Base-by-base conservation (phyloP, 176 grass and related monocot genomes). In the Thinopyrum elongatum region DNA sequence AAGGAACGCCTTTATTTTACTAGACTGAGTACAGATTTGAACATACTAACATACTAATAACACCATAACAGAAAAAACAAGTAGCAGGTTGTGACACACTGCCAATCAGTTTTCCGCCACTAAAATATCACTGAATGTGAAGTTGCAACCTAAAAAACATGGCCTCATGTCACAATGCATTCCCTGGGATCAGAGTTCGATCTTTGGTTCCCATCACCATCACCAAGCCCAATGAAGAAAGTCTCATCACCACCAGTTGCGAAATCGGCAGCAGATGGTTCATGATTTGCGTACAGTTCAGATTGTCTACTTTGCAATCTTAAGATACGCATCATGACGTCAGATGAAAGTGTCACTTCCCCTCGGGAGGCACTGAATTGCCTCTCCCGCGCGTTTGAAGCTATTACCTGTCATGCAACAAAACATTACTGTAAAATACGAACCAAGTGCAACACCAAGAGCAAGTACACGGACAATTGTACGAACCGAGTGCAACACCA, bases 241-340 rank as follows among this genome's bases (percentile, higher is more conserved):
- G 84, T 59, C 80, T 90, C 95, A 30, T 87, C 91, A 15, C 80
- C 87, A 13, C 90, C 91, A 74, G 83, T 90, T 44, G 75, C 25
- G 0, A 77, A 35, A 79, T 94, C 71, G 6, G 25, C 16, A 33
- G 58, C 68, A 80, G 66, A 39, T 30, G 89, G 34, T 46, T 87
- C 88, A 10, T 61, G 72, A 78, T 95, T 87, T 14, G 80, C 26
- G 29, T 85, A 67, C 23, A 85, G 68, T 64, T 80, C 49, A 46
- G 93, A 69, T 66, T 57, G 90, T 63, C 87, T 85, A 47, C 77
- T 84, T 16, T 84, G 91, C 68, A 98, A 73, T 86, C 93, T 95
- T 73, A 98, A 33, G 16, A 98, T 80, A 83, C 89, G 95, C 93
- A 95, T 93, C 65, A 95, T 84, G 47, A 92, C 71, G 59, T 93